Conservation (phyloP, 1,139 yeast species). For the Yamadazyma friedrichii region DNA sequence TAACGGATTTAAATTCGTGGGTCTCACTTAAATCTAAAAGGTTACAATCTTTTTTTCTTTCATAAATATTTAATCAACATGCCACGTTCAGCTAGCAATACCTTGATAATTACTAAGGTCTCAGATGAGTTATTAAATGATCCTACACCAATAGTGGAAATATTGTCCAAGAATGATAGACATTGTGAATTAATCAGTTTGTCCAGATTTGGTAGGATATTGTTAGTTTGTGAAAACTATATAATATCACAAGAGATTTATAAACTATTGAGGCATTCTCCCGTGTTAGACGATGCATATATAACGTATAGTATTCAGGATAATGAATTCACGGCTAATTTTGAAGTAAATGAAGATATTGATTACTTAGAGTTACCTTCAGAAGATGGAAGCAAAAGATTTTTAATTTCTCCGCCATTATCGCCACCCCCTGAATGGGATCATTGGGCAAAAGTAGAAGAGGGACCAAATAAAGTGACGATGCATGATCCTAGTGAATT, state of each 20-base stretch:
- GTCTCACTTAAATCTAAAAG: neutral
- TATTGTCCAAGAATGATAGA: slow-evolving; percentile 24
- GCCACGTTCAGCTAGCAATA: slow-evolving; percentile 32
- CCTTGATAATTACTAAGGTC: slow-evolving; percentile 39
- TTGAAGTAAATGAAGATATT: slow-evolving; percentile 13
- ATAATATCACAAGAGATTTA: slow-evolving; percentile 23
- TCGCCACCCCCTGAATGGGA: slow-evolving; percentile 51
- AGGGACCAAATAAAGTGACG: slow-evolving; percentile 39
- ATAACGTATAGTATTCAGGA: slow-evolving; percentile 37
- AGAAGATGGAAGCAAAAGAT: slow-evolving; percentile 38
- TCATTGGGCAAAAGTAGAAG: slow-evolving; percentile 44
- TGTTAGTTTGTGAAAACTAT: slow-evolving; percentile 32
- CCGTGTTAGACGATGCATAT: slow-evolving; percentile 18
- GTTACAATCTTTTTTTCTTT: neutral
- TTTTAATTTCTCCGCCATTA: slow-evolving; percentile 48
- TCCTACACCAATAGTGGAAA: slow-evolving; percentile 25
- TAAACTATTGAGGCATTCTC: slow-evolving; percentile 16
- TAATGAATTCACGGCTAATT: slow-evolving; percentile 21
- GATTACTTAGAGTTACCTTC: slow-evolving; percentile 44
- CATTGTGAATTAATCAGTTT: slow-evolving; percentile 37
- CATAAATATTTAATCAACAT: neutral
- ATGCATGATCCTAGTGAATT: slow-evolving; percentile 41
- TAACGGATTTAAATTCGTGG: neutral
- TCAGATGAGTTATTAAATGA: slow-evolving; percentile 20
- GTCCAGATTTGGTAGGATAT: slow-evolving; percentile 33